Evolutionary conservation across 2,329 filamentous ascomycete species (phyloP).

Genomic region (Aspergillus awamori): DNA sequence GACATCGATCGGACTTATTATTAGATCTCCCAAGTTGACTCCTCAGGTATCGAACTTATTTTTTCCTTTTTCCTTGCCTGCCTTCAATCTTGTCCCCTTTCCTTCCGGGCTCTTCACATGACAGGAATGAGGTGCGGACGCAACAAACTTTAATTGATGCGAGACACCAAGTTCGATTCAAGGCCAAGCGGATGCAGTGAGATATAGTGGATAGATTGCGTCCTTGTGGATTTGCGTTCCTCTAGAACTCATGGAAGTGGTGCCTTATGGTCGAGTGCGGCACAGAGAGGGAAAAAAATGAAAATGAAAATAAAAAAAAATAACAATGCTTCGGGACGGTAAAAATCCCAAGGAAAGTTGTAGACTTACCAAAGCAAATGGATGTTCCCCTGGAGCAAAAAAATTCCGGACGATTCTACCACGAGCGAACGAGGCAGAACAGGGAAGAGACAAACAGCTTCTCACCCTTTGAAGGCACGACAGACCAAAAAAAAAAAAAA

Average conservation of each 20-base stretch:
- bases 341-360: conserved; percentile 11
- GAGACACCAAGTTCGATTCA: not conserved
- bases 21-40: conserved; percentile 10
- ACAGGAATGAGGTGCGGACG: conserved; percentile 1
- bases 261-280: conserved; percentile 1
- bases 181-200: not conserved
- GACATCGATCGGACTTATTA: conserved; percentile 17
- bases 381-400: conserved; percentile 23
- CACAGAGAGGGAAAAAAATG: not conserved
- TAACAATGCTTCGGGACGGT: conserved; percentile 15
- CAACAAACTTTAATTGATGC: not conserved
- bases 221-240: not conserved
- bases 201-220: not conserved
- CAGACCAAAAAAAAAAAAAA: conserved; percentile 15
- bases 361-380: conserved; percentile 32
- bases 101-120: not conserved
- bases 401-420: conserved; percentile 31
- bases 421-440: conserved; percentile 40
- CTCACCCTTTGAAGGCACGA: conserved; percentile 28
- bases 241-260: not conserved
- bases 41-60: conserved; percentile 17
- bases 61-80: conserved; percentile 4
- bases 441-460: conserved; percentile 19
- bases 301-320: conserved; percentile 2
- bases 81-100: conserved; percentile 3